Evolutionary conservation across 2,329 filamentous ascomycete genomes (phyloP).

Genomic region (Monilinia fructicola): DNA sequence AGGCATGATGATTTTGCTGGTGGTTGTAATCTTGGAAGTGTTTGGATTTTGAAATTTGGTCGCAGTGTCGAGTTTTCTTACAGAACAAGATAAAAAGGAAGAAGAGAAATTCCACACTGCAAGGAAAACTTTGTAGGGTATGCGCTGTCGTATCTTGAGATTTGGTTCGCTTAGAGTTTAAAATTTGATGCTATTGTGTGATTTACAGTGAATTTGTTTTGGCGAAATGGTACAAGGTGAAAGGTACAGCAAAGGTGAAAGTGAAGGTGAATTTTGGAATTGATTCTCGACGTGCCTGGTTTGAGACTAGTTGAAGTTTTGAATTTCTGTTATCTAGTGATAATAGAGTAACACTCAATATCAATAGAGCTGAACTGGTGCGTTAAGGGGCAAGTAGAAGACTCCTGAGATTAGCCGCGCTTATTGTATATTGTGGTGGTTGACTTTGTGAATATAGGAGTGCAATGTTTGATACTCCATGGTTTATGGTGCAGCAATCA

Average conservation of each 20-base stretch:
- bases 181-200: not conserved
- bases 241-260: not conserved
- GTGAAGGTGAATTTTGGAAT: not conserved
- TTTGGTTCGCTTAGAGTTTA: not conserved
- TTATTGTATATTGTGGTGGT: not conserved
- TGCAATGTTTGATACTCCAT: not conserved
- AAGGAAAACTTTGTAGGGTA: not conserved
- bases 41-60: not conserved
- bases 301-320: not conserved
- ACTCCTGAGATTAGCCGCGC: not conserved
- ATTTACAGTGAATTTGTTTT: not conserved
- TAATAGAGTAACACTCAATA: not conserved
- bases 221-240: not conserved
- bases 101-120: not conserved
- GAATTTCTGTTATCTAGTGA: not conserved
- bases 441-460: not conserved
- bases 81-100: not conserved
- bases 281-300: not conserved
- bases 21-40: not conserved
- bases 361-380: not conserved
- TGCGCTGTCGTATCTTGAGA: not conserved
- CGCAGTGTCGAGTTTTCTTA: not conserved
- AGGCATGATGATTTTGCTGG: constrained; percentile 5
- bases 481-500: not conserved
- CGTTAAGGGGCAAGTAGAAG: not conserved